Evolutionary conservation across 148 eudicot species (phyloP).

Genomic region (Camellia sinensis): DNA sequence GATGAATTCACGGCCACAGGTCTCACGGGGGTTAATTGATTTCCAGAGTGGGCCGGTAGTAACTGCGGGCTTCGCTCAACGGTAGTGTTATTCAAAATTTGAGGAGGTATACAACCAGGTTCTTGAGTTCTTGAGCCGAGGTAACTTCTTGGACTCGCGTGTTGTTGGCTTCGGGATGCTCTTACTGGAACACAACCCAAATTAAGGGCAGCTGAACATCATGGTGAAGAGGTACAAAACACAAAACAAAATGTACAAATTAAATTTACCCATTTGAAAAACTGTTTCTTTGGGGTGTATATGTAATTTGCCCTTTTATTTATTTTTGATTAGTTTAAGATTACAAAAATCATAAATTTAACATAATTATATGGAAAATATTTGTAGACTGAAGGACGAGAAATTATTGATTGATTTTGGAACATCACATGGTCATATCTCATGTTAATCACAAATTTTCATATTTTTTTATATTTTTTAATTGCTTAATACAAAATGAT

Average conservation of each 20-base stretch:
- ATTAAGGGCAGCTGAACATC: constrained; percentile 88
- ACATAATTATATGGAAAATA: no score
- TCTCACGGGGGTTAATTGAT: constrained; percentile 33
- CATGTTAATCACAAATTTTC: no score
- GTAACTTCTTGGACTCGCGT: constrained; percentile 65
- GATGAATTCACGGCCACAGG: constrained; percentile 28
- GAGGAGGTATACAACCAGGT: constrained; percentile 30
- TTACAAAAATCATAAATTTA: no score
- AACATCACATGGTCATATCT: no score
- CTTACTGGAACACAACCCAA: constrained; percentile 86
- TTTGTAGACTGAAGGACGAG: no score
- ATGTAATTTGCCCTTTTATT: no score
- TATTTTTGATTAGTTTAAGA: no score
- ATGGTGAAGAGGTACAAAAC: constrained; percentile 17
- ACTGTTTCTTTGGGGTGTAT: no score
- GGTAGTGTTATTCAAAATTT: constrained; percentile 19
- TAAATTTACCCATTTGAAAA: not conserved
- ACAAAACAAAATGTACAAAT: not conserved
- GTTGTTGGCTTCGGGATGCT: constrained; percentile 82
- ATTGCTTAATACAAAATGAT: no score
- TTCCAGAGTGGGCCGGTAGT: constrained; percentile 29
- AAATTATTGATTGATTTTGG: no score
- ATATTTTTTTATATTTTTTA: no score
- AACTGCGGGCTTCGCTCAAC: constrained; percentile 34
- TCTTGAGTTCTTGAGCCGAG: constrained; percentile 59